These are phyloP conservation scores for Tolypocladium inflatum DNA, from an alignment of 2,329 filamentous ascomycete genomes.

Conservation along the genomic window DNA sequence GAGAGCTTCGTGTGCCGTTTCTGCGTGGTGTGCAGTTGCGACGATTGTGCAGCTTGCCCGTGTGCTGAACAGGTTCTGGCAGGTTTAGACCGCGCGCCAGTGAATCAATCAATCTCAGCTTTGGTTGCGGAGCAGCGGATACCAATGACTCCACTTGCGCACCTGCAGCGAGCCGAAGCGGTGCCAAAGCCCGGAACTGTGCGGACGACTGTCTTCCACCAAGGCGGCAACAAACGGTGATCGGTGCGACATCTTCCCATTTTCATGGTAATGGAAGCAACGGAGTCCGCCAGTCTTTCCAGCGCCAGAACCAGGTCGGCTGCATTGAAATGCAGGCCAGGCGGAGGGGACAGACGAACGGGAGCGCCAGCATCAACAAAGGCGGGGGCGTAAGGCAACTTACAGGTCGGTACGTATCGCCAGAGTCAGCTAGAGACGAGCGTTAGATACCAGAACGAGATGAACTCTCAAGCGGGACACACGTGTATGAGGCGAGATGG, in stretches of 20 bases:
- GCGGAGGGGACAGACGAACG: constrained; percentile 6
- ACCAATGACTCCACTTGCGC: constrained; percentile 1
- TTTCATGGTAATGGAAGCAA: not conserved
- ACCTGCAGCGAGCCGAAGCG: constrained; percentile 3
- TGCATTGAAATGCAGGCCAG: not conserved
- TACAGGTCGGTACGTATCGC: constrained; percentile 53
- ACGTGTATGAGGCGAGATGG: constrained; percentile 8
- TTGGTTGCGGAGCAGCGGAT: not conserved
- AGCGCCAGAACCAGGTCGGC: not conserved
- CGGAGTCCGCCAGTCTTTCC: not conserved
- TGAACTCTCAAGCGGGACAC: constrained; percentile 11
- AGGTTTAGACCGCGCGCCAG: not conserved
- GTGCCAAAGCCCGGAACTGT: not conserved
- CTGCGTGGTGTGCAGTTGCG: not conserved
- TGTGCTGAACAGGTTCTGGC: not conserved
- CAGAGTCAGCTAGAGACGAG: constrained; percentile 43
- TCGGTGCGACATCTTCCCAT: not conserved
- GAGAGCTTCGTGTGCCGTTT: not conserved
- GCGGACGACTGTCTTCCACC: not conserved
- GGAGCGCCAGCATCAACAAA: not conserved
- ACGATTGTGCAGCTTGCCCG: not conserved
- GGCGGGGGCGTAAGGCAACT: constrained; percentile 20
- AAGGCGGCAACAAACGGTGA: not conserved
- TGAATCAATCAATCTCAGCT: not conserved
- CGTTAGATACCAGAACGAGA: constrained; percentile 28